Evolutionary conservation across 2,329 filamentous ascomycete genomes (phyloP).

Genomic region (Fusarium xylarioides): DNA sequence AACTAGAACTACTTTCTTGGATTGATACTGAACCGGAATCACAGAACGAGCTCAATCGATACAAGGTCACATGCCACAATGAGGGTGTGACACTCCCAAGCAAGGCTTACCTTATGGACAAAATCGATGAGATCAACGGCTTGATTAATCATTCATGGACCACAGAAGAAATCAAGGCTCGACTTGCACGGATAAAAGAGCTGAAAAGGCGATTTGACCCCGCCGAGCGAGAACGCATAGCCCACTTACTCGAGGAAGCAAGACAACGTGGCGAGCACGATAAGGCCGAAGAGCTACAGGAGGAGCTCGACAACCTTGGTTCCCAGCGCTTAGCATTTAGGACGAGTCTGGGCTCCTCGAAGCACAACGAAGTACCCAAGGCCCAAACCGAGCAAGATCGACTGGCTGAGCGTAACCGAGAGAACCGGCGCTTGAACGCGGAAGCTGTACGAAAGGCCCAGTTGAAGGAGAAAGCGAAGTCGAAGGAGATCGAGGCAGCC

Average conservation of each 20-base stretch:
- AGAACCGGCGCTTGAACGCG: conserved; percentile 85
- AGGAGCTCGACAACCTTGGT: conserved; percentile 70
- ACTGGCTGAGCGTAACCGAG: conserved; percentile 82
- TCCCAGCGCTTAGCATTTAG: conserved; percentile 78
- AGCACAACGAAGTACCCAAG: conserved; percentile 59
- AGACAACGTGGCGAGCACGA: conserved; percentile 70
- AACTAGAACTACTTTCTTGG: not conserved
- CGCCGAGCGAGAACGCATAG: conserved; percentile 73
- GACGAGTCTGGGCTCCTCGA: conserved; percentile 66
- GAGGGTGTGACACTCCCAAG: conserved; percentile 80
- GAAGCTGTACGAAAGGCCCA: conserved; percentile 92
- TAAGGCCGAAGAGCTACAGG: conserved; percentile 62
- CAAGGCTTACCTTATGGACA: conserved; percentile 72
- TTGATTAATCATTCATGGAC: conserved; percentile 85
- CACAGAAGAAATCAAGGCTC: conserved; percentile 81
- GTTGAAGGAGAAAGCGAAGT: conserved; percentile 77
- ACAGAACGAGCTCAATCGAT: conserved; percentile 82
- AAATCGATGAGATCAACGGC: conserved; percentile 82
- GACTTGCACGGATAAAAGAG: conserved; percentile 75
- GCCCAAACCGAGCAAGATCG: conserved; percentile 78
- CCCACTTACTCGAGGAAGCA: conserved; percentile 73
- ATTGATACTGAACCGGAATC: conserved; percentile 35
- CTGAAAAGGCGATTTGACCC: conserved; percentile 73
- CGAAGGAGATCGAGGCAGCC: conserved; percentile 68
- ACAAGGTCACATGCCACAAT: conserved; percentile 76